Base-by-base conservation (phyloP, 768 basidiomycete genomes). In the Hygrophorus russula region DNA sequence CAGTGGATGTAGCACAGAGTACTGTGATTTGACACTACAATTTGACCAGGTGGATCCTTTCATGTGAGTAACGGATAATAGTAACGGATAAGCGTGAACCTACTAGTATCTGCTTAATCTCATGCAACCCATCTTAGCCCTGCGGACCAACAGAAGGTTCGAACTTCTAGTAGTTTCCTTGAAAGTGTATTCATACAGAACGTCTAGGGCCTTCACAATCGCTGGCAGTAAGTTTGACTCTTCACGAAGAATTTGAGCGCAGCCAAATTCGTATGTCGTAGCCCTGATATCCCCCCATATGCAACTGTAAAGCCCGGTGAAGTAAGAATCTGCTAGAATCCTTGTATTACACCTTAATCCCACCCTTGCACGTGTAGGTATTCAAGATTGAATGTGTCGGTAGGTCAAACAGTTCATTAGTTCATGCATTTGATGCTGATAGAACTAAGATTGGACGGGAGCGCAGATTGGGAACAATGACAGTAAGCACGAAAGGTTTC, bases 281-380 rank as follows among this genome's bases (percentile, higher is more conserved):
- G 78, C 51, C 79, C 76, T 0, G 76, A 78, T 48, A 82, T 82
- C 40, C 78, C 80, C n/a, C 55, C 80, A 0, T 54, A 73, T 29
- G 74, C 61, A 0, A 76, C 74, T 0, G 78, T 81, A 5, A 77
- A 81, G 49, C 78, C 75, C 6, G 79, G 78, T 41, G 63, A 80
- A 51, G 76, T 68, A 37, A 48, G 58, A 44, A 6, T 28, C 20
- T 2, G 12, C 12, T 30, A 17, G 6, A 19, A 37, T 38, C 24
- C 24, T 24, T 24, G 9, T 18, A 9, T 31, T 28, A 9, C 33
- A 11, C 29, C 19, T 36, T 24, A 15, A 46, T 11, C 9, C 12
- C 20, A 40, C 38, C 9, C 14, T 7, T 24, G 24, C 24, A 24
- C 7, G 7, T 7, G 24, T 24, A 24, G 24, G 24, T 24, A 7